A percentile compares a stretch with the other conserved stretches of the same genome.
phyloP scores from a whole-genome alignment of 345 rosid genomes.

The Syzygium grande region DNA sequence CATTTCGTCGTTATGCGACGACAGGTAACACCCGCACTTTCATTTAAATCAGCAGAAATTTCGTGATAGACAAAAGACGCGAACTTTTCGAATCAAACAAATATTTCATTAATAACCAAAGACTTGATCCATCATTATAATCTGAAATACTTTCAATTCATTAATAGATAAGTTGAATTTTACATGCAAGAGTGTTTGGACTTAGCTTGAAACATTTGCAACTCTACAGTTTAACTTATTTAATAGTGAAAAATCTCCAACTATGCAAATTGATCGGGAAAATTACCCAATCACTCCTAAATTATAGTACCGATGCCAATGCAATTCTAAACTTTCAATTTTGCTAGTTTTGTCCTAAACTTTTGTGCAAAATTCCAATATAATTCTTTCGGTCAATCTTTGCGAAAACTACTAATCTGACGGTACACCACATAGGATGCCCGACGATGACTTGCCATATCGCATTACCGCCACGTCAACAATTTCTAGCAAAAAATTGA shows the following conservation, averaged over 20 bases:
- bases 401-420: rapidly evolving
- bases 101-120: neutral
- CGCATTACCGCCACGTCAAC: rapidly evolving
- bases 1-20: neutral
- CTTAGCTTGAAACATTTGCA: neutral
- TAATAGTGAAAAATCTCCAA: neutral
- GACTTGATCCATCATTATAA: neutral
- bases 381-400: rapidly evolving
- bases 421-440: too few species aligned
- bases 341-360: rapidly evolving
- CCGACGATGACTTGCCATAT: rapidly evolving
- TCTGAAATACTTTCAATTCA: neutral
- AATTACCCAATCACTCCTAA: neutral
- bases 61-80: neutral
- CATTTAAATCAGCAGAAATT: neutral
- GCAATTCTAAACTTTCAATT: neutral
- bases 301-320: rapidly evolving
- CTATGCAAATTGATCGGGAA: neutral
- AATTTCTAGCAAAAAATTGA: neutral
- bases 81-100: neutral
- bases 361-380: neutral
- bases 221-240: neutral
- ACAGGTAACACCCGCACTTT: neutral
- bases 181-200: neutral
- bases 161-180: neutral